Evolutionary conservation across 2,329 filamentous ascomycete genomes (phyloP), one percentile per base, ranked within the genome.

Genomic region (Pseudogymnoascus sp.): DNA sequence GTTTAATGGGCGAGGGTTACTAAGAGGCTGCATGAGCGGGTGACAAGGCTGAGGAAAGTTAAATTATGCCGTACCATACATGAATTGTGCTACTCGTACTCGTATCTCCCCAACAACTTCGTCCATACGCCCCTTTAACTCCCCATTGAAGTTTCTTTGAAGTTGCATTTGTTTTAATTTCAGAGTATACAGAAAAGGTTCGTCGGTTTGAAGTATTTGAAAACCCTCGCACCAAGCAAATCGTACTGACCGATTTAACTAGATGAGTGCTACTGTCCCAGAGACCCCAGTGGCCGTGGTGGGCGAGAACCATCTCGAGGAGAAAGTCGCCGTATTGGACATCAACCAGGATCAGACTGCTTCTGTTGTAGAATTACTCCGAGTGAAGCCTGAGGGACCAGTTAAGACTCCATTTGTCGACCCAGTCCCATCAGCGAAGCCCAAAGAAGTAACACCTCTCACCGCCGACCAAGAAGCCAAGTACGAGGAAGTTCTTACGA

Each of bases 381-480:
- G 64, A 42, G 66, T 66, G 25, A 68, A 67, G 15, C 59, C 70
- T 6, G 72, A 76, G 59, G 76, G 75, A 6, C 68, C 76, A 17
- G 73, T 79, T 61, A 79, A 80, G 67, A 69, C 68, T 15, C 72
- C 72, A 29, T 66, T 73, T 21, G 61, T 68, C 60, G 65, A 71
- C 27, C 71, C 71, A 1, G 38, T 68, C 12, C 64, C 66, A 27
- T 84, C 89, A 2, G 72, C 78, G 10, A 72, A 83, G 5, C 79
- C 80, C 8, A 74, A 84, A 5, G 74, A 81, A 63, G 35, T 17
- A 15, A n/a, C 6, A 17, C 8, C 35, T 39, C 83, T 97, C 69
- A 92, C 87, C 9, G 71, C 83, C 8, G 91, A 96, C 36, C 90
- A 97, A 76, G 77, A 90, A 72, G 74, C 81, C 67, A 97, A 96